Evolutionary conservation across 805 yeast genomes (phyloP).

Genomic region (Kluyveromyces starmeri): DNA sequence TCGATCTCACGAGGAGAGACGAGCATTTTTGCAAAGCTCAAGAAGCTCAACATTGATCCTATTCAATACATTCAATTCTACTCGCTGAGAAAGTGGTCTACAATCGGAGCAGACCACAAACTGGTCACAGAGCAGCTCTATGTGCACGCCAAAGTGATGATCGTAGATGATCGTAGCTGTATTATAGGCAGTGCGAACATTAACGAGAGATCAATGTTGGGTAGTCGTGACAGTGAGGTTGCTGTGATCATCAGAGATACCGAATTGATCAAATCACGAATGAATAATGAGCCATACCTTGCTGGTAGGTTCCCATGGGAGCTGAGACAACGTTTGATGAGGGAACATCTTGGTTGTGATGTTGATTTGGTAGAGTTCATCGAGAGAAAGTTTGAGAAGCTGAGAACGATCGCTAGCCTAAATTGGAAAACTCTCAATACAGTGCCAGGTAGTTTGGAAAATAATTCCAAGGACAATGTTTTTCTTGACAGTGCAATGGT

Average conservation of each 20-base stretch:
- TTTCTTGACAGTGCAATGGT: slow-evolving; percentile 54
- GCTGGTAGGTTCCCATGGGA: slow-evolving; percentile 89
- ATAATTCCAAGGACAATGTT: slow-evolving; percentile 7
- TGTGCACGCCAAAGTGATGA: slow-evolving; percentile 84
- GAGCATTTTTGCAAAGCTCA: slow-evolving; percentile 76
- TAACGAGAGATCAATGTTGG: slow-evolving; percentile 94
- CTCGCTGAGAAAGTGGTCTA: slow-evolving; percentile 93
- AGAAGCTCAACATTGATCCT: slow-evolving; percentile 75
- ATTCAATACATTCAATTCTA: slow-evolving; percentile 86
- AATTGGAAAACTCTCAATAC: slow-evolving; percentile 22
- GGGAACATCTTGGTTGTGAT: slow-evolving; percentile 93
- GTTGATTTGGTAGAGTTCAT: slow-evolving; percentile 77
- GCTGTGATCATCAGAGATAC: slow-evolving; percentile 84
- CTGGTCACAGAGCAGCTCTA: slow-evolving; percentile 86
- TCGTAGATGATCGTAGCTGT: slow-evolving; percentile 89
- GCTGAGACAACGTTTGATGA: slow-evolving; percentile 81
- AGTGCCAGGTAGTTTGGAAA: slow-evolving; percentile 6
- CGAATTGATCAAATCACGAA: slow-evolving; percentile 50
- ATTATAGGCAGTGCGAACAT: slow-evolving; percentile 96
- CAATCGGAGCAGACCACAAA: slow-evolving; percentile 64
- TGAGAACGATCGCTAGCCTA: slow-evolving; percentile 29
- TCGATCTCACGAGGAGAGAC: slow-evolving; percentile 85
- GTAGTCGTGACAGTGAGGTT: slow-evolving; percentile 88
- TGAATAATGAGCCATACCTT: slow-evolving; percentile 74
- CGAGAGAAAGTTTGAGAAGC: slow-evolving; percentile 55